Base-by-base conservation (phyloP, 768 basidiomycete genomes). In the Lactarius sp. region DNA sequence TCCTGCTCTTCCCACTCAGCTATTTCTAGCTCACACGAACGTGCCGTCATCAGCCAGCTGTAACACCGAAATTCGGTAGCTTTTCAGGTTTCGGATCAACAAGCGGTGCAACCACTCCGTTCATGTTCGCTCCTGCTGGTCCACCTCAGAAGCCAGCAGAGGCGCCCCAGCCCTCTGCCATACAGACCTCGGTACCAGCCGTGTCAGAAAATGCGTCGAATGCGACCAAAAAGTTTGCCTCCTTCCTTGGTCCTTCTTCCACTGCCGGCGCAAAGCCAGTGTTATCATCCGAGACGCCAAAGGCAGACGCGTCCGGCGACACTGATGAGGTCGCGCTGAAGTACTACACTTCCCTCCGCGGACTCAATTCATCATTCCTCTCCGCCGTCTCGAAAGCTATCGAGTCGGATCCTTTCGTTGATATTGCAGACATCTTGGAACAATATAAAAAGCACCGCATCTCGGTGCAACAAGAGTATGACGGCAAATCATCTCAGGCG, bases 321-420 rank as follows among this genome's bases (percentile, higher is more conserved):
- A 49, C 62, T 0, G 66, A 68, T 13, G 67, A 67, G 13, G 57
- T 69, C 31, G 77, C 79, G 41, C 68, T 83, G 16, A 81, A 82
- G 57, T 90, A 86, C 70, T 90, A 84, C 75, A 82, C 76, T 46
- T 81, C 84, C 31, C 79, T 92, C n/a, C 85, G 90, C 41, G 89
- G 88, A 14, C 78, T 92, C 47, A 92, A 92, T 69, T 73, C 80
- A 39, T 88, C 87, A 2, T 77, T 91, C 64, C 71, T 87, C 27
- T 75, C 80, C n/a, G 79, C 82, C 14, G 71, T 89, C 59, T 77
- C 81, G 36, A 80, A 81, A 62, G 81, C 83, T 22, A 76, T 88
- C 22, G 82, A 87, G 54, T 75, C 80, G 16, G 88, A 92, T 73
- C 86, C 89, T 2, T 91, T 90, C 71, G 71, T 75, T n/a, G 86